Percentiles rank a stretch among this genome's conserved stretches.
Conservation (phyloP, 192 early-diverging fungal genomes). For the Gonapodya sp. region DNA sequence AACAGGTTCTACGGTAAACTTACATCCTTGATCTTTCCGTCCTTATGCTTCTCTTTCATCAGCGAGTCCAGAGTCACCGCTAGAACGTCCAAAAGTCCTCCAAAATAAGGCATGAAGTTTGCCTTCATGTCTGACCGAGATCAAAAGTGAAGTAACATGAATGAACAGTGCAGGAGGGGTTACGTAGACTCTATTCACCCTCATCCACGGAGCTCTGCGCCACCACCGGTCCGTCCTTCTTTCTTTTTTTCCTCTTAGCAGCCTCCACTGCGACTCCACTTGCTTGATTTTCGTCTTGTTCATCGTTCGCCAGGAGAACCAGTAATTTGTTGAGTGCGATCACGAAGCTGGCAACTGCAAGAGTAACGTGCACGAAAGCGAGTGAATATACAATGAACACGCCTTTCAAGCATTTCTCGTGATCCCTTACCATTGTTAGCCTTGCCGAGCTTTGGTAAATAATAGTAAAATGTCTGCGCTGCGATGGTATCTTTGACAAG, state of each 20-base stretch:
- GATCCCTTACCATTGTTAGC: neutral
- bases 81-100: neutral
- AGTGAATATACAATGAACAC: no score
- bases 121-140: neutral
- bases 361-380: no score
- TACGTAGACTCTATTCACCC: neutral
- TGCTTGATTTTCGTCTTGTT: neutral
- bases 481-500: neutral
- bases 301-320: neutral
- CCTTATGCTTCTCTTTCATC: neutral
- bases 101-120: neutral
- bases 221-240: neutral
- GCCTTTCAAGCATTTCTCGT: no score
- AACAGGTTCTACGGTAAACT: no score
- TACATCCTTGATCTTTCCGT: neutral
- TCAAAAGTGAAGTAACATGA: no score
- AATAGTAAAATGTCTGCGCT: neutral
- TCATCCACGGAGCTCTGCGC: neutral
- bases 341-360: neutral
- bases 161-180: neutral
- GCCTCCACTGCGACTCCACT: neutral
- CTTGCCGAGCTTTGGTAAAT: neutral
- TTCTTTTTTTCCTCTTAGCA: neutral
- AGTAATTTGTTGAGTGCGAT: neutral
- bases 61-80: neutral